A percentile compares a stretch with the other conserved stretches of the same genome.
Evolutionary conservation across 345 rosid species (phyloP).

Genomic region (Gossypium longicalyx): DNA sequence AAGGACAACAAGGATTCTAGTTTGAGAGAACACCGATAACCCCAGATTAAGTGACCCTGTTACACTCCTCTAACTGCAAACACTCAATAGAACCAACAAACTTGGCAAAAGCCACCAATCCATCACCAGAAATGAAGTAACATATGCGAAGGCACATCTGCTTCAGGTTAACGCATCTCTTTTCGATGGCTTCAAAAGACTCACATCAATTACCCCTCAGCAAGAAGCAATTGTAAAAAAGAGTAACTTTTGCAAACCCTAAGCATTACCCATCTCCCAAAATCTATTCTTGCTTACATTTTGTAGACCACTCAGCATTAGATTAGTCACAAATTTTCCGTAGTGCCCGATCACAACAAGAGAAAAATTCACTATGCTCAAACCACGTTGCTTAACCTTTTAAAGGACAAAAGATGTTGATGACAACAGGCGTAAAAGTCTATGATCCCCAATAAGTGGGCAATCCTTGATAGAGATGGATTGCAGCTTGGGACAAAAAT

Average conservation of each 20-base stretch:
- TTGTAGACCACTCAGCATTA: constrained; percentile 43
- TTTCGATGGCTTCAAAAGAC: constrained; percentile 58
- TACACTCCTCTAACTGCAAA: constrained; percentile 62
- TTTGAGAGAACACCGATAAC: constrained; percentile 42
- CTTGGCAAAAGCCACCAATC: constrained; percentile 47
- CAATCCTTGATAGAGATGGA: constrained; percentile 62
- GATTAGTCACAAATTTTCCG: constrained; percentile 47
- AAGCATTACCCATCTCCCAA: constrained; percentile 82
- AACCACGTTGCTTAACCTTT: constrained; percentile 59
- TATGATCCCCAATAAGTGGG: constrained; percentile 68
- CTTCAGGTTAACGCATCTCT: constrained; percentile 46
- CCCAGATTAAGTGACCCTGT: constrained; percentile 45
- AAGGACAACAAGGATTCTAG: background rate
- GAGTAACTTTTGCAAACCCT: constrained; percentile 45
- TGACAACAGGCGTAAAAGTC: constrained; percentile 51
- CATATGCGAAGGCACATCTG: constrained; percentile 63
- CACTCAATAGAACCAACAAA: constrained; percentile 56
- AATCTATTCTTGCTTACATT: constrained; percentile 64
- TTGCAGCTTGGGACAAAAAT: constrained; percentile 43
- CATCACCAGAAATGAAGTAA: constrained; percentile 50
- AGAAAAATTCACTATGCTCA: constrained; percentile 66
- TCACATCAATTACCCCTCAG: constrained; percentile 53
- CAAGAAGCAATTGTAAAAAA: constrained; percentile 52
- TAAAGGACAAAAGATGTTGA: constrained; percentile 39
- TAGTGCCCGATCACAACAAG: constrained; percentile 72